These are phyloP conservation scores for Acer yangbiense DNA, from an alignment of 345 rosid species.

Conservation along the genomic window DNA sequence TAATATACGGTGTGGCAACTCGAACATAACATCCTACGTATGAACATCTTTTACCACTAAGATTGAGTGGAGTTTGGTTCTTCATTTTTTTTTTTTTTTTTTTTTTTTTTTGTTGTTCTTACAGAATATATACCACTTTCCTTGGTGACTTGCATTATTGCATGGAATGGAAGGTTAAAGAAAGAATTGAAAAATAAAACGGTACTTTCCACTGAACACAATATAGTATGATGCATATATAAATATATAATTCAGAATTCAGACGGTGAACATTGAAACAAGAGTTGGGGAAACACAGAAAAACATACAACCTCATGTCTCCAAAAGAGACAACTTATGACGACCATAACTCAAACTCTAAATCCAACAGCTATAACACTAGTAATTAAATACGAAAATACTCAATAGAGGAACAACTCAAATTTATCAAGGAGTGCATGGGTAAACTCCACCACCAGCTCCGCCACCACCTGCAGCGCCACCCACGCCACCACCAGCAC, in stretches of 20 bases:
- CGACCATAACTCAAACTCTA: neutral
- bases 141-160: too few relatives aligned
- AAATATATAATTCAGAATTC: neutral
- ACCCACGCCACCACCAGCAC: constrained; percentile 29
- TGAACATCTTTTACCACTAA: too few relatives aligned
- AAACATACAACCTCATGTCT: neutral
- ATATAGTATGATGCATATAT: neutral
- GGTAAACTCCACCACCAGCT: constrained; percentile 26
- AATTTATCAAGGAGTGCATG: constrained; percentile 19
- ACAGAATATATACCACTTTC: too few relatives aligned
- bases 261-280: neutral
- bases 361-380: neutral
- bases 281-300: neutral
- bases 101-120: too few relatives aligned
- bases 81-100: too few relatives aligned
- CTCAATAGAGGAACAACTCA: neutral
- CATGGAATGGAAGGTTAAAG: neutral
- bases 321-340: neutral
- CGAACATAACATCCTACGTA: too few relatives aligned
- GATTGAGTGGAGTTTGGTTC: too few relatives aligned
- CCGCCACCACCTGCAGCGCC: constrained; percentile 29
- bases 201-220: neutral
- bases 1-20: too few relatives aligned
- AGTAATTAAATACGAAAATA: neutral
- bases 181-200: too few relatives aligned